Conservation (phyloP, 2,329 filamentous ascomycete species). For the Aspergillus sclerotialis region DNA sequence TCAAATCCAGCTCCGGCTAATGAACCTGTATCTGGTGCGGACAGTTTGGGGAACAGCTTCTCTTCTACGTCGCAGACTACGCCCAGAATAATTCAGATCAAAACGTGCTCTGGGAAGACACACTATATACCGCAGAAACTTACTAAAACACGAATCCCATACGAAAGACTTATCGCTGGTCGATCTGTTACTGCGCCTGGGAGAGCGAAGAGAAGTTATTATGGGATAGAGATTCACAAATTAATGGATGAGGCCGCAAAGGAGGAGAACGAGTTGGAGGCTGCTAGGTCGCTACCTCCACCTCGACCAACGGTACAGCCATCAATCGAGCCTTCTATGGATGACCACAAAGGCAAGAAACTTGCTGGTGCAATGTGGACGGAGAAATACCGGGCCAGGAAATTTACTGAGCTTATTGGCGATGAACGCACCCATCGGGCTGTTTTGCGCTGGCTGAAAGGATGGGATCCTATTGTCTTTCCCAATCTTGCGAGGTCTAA, state of each 20-base stretch:
- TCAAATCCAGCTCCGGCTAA: slow-evolving; percentile 1
- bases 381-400: slow-evolving; percentile 89
- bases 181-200: slow-evolving; percentile 46
- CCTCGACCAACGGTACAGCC: slow-evolving; percentile 16
- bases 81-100: slow-evolving; percentile 26
- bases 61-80: slow-evolving; percentile 9
- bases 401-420: slow-evolving; percentile 87
- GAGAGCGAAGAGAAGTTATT: slow-evolving; percentile 62
- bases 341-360: slow-evolving; percentile 21
- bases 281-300: slow-evolving; percentile 12
- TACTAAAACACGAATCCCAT: slow-evolving; percentile 33
- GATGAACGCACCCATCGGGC: slow-evolving; percentile 89
- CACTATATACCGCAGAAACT: slow-evolving; percentile 38
- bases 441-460: slow-evolving; percentile 88
- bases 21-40: slow-evolving; percentile 4
- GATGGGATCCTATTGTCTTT: slow-evolving; percentile 90
- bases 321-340: slow-evolving; percentile 24
- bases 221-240: slow-evolving; percentile 84
- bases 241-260: slow-evolving; percentile 65
- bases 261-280: slow-evolving; percentile 43
- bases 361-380: slow-evolving; percentile 64
- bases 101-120: slow-evolving; percentile 43
- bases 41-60: slow-evolving; percentile 1
- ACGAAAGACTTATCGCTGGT: slow-evolving; percentile 48
- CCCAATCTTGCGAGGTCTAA: slow-evolving; percentile 63